Base-by-base conservation (phyloP, 257 asterid species). In the Solanum phureja region DNA sequence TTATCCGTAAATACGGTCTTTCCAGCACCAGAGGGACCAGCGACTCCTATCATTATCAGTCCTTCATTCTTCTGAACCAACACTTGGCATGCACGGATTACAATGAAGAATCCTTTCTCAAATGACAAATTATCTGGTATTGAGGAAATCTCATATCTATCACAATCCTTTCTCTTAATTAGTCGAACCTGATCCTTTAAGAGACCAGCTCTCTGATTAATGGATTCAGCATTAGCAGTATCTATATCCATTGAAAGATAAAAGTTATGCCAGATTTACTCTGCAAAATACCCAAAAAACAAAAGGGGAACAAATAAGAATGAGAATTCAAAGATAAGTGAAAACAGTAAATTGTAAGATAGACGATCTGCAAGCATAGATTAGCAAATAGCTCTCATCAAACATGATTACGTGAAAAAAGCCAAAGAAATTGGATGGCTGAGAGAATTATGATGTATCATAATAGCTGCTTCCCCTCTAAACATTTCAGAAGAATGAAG, bases 11-110 rank as follows among this genome's bases (percentile, higher is more conserved):
- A 88, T 37, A 94, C 93, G 81, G 99, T 95, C 94, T 97, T 97
- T 85, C 99, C 99, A 77, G 99, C 98, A 66, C 99, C 99, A 38
- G 99, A 97, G 66, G 99, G 99, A 64, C 99, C 99, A 7, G 99
- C 99, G 34, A 96, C 90, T 13, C 99, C 99, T 56, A 97, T 91
- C 83, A 97, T 83, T 90, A 95, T 79, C 60, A 97, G 92, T 72
- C 99, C 99, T 42, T 97, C 98, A 77, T 95, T 97, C 88, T 96
- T 96, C 90, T 96, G 98, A 1, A 94, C 90, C 93, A 97, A 86
- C 91, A 96, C 89, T 86, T 96, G 99, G 93, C 96, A 96, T 33
- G 99, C 98, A 16, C 98, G 94, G 42, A 97, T 94, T 6, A 94
- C 97, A 85, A 91, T 98, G 90, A 97, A 97, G 90, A 97, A 97